Percentiles rank a stretch among this genome's conserved stretches.
Evolutionary conservation across 2,329 filamentous ascomycete species (phyloP).

Genomic region (Fusarium lyarnte): DNA sequence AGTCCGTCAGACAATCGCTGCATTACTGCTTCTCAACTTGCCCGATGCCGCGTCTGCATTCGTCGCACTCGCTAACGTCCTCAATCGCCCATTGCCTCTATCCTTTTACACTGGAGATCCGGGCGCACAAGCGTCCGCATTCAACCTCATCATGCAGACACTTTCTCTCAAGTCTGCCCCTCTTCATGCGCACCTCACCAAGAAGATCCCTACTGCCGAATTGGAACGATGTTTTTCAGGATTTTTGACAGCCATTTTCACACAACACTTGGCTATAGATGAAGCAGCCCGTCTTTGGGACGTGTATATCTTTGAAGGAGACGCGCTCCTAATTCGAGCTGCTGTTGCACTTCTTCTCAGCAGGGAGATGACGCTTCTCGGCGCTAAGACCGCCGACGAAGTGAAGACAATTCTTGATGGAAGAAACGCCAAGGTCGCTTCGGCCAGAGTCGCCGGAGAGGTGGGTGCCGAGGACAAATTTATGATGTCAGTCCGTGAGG

Average conservation of each 20-base stretch:
- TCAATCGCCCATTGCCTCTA: conserved; percentile 79
- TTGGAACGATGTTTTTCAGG: conserved; percentile 65
- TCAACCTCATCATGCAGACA: conserved; percentile 74
- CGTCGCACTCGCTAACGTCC: conserved; percentile 76
- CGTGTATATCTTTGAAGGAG: conserved; percentile 84
- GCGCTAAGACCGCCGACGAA: conserved; percentile 56
- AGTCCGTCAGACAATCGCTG: conserved; percentile 70
- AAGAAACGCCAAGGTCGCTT: conserved; percentile 44
- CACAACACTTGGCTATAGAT: conserved; percentile 70
- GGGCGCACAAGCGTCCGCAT: conserved; percentile 74
- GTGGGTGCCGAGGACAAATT: conserved; percentile 60
- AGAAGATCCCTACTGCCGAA: conserved; percentile 55
- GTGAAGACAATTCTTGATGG: conserved; percentile 52
- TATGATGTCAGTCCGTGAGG: conserved; percentile 49
- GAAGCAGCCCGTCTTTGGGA: conserved; percentile 81
- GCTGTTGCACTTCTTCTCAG: conserved; percentile 72
- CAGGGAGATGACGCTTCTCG: conserved; percentile 62
- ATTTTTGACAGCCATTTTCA: conserved; percentile 73
- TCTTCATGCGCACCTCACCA: conserved; percentile 72
- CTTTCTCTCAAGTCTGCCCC: conserved; percentile 71
- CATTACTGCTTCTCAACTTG: conserved; percentile 77
- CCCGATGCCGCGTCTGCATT: conserved; percentile 72
- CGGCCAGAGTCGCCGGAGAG: conserved; percentile 51
- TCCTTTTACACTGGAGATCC: conserved; percentile 78
- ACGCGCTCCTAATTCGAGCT: conserved; percentile 74